Percentiles rank a stretch among this genome's conserved stretches.
phyloP scores from a whole-genome alignment of 164 flowering plant genomes.

The Magnolia officinalis region DNA sequence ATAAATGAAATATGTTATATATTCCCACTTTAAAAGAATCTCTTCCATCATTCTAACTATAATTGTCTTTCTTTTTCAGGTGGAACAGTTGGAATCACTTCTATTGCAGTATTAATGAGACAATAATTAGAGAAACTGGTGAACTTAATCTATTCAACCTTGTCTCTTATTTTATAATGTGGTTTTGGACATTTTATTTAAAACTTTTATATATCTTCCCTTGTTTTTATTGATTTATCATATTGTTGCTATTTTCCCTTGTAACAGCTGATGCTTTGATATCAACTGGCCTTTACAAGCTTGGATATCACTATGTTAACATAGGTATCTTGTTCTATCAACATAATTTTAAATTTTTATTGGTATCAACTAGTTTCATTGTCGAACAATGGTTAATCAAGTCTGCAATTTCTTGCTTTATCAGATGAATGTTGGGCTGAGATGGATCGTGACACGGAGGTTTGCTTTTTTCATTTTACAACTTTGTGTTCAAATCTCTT shows the following conservation, averaged over 20 bases:
- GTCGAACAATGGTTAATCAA: neutral
- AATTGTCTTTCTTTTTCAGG: conserved; percentile 10
- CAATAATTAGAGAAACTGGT: conserved; percentile 26
- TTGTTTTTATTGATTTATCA: neutral
- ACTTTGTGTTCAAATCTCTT: neutral
- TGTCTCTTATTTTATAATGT: neutral
- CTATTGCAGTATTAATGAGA: conserved; percentile 21
- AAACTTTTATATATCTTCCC: neutral
- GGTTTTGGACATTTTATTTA: neutral
- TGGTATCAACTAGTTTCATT: neutral
- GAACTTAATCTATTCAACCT: neutral
- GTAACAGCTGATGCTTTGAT: conserved; percentile 61
- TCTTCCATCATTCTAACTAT: neutral
- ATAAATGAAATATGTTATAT: neutral
- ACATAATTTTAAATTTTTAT: neutral
- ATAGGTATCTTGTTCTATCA: conserved; percentile 32
- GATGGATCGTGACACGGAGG: conserved; percentile 33
- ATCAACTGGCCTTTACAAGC: conserved; percentile 45
- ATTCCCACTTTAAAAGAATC: too few species aligned
- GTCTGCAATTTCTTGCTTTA: neutral
- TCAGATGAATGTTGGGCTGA: conserved; percentile 79
- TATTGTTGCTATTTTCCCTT: neutral
- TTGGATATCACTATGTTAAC: conserved; percentile 51
- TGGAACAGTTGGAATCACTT: conserved; percentile 40
- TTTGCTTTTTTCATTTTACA: conserved; percentile 2